phyloP scores from a whole-genome alignment of 129 eudicot genomes.

The Dittrichia graveolens region DNA sequence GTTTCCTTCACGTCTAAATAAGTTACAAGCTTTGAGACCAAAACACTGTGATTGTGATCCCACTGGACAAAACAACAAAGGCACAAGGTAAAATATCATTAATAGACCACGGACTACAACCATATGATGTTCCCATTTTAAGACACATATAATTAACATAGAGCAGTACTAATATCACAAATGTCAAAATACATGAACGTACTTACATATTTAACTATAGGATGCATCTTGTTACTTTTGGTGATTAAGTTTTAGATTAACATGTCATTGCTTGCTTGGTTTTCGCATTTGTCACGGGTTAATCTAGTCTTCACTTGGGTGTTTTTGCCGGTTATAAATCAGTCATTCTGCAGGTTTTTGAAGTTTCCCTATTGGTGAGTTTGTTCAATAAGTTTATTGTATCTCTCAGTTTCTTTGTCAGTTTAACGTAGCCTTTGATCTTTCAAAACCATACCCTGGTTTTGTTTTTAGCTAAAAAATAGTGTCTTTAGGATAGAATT shows the following conservation, averaged over 20 bases:
- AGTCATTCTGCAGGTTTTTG: background rate
- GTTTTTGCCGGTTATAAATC: background rate
- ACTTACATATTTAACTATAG: conserved; percentile 5
- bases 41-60: conserved; percentile 54
- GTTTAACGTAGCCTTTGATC: background rate
- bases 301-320: background rate
- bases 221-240: background rate
- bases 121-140: background rate
- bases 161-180: background rate
- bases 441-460: background rate
- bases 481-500: background rate
- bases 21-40: conserved; percentile 55
- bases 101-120: conserved; percentile 2
- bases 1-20: conserved; percentile 49
- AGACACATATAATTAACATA: background rate
- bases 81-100: conserved; percentile 3
- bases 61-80: conserved; percentile 43
- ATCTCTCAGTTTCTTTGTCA: background rate
- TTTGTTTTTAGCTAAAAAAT: conserved; percentile 4
- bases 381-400: background rate
- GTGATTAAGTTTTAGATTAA: background rate
- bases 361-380: background rate
- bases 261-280: background rate
- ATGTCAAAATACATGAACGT: conserved; percentile 9
- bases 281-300: background rate